These are phyloP conservation scores for Kodamaea fungicola DNA, from an alignment of 1,139 yeast genomes.

Conservation along the genomic window DNA sequence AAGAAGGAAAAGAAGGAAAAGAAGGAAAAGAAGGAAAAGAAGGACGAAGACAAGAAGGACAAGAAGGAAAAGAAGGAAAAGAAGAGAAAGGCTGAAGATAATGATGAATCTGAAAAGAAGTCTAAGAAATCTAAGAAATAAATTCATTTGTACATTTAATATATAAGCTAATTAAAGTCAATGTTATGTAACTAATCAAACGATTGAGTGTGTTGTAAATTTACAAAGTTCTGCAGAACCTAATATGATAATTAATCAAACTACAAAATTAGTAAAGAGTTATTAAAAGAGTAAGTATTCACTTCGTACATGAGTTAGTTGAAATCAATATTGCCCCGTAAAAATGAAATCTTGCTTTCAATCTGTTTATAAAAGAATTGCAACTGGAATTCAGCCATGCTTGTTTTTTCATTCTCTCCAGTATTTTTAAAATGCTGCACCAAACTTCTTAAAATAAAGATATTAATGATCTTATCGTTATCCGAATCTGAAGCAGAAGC, in stretches of 20 bases:
- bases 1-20: conserved; percentile 65
- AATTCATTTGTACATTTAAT: conserved; percentile 9
- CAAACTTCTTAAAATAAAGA: conserved; percentile 20
- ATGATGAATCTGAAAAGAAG: conserved; percentile 25
- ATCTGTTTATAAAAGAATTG: conserved; percentile 15
- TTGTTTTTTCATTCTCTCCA: conserved; percentile 23
- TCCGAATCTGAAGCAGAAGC: conserved; percentile 15
- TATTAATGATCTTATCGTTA: conserved; percentile 19
- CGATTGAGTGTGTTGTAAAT: too few species aligned
- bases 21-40: conserved; percentile 59
- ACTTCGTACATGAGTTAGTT: too few species aligned
- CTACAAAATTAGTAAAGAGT: too few species aligned
- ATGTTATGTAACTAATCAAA: too few species aligned
- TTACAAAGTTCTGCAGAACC: too few species aligned
- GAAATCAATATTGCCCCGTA: conserved; percentile 6
- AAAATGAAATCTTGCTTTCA: conserved; percentile 15
- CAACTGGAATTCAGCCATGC: conserved; percentile 22
- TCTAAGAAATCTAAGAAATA: conserved; percentile 37
- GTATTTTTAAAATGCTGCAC: conserved; percentile 13
- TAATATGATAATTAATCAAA: too few species aligned
- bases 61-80: conserved; percentile 42
- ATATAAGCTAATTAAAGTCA: conserved; percentile 1
- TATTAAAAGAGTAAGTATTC: too few species aligned
- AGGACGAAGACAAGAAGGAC: conserved; percentile 44
- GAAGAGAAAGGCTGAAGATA: conserved; percentile 28